A percentile compares a stretch with the other conserved stretches of the same genome.
Conservation (phyloP, 768 basidiomycete species). For the Boletus eberwhitei region DNA sequence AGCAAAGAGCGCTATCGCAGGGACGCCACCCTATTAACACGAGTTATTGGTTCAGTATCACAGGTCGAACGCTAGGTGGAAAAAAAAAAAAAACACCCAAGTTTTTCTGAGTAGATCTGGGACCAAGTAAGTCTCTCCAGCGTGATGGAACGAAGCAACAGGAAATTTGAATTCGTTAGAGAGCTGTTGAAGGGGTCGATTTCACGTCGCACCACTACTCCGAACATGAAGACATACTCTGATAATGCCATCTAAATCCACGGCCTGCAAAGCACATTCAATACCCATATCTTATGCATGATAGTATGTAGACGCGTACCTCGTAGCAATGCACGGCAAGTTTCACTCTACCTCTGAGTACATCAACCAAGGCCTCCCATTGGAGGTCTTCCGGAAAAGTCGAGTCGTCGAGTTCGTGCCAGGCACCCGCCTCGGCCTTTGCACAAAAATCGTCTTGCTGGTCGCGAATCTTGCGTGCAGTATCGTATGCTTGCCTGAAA, state of each 20-base stretch:
- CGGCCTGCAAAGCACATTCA: constrained; percentile 36
- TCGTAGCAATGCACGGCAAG: constrained; percentile 38
- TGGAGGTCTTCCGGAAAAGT: constrained; percentile 59
- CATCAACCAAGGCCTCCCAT: constrained; percentile 78
- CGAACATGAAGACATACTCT: constrained; percentile 44
- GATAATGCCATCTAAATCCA: constrained; percentile 71
- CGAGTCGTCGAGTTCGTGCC: constrained; percentile 35
- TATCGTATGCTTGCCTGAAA: constrained; percentile 74
- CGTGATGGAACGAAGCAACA: constrained; percentile 74
- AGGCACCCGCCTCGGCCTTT: constrained; percentile 48
- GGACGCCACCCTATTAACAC: constrained; percentile 51
- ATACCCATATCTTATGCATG: background rate
- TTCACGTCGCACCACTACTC: background rate
- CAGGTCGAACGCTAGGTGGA: background rate
- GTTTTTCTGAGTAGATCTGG: constrained; percentile 71
- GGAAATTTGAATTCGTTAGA: constrained; percentile 84
- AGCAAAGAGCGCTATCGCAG: constrained; percentile 79
- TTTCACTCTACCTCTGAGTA: constrained; percentile 74
- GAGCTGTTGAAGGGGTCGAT: constrained; percentile 38
- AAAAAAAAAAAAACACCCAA: constrained; percentile 41
- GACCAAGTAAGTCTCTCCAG: constrained; percentile 80
- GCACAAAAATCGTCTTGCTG: constrained; percentile 72
- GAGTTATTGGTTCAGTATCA: background rate
- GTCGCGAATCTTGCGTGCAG: constrained; percentile 64
- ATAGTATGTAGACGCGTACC: background rate